Percentiles rank a stretch among this genome's conserved stretches.
These are phyloP conservation scores for Atkinsonella hypoxylon DNA, from an alignment of 2,329 filamentous ascomycete species.

Conservation along the genomic window DNA sequence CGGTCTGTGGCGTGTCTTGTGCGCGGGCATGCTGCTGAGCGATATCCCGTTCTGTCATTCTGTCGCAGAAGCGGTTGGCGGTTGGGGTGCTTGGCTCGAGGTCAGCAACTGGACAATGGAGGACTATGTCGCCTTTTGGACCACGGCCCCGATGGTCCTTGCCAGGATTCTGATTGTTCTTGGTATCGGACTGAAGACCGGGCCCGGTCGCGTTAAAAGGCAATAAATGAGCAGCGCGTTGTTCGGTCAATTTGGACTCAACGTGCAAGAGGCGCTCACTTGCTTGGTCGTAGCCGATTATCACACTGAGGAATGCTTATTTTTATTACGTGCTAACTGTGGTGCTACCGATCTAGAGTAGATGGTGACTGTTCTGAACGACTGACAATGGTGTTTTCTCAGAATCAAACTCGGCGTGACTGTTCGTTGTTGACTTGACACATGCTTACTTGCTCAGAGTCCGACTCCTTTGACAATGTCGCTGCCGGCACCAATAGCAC, in stretches of 20 bases:
- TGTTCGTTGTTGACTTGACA: background rate
- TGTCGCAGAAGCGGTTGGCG: slow-evolving; percentile 22
- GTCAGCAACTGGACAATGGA: slow-evolving; percentile 17
- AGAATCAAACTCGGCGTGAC: too few relatives aligned
- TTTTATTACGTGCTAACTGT: background rate
- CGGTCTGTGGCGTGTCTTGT: slow-evolving; percentile 23
- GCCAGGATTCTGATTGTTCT: slow-evolving; percentile 18
- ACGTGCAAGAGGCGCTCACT: too few relatives aligned
- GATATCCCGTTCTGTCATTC: slow-evolving; percentile 19
- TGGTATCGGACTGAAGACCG: slow-evolving; percentile 14
- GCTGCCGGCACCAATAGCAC: background rate
- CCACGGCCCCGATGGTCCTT: slow-evolving; percentile 17
- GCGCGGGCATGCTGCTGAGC: slow-evolving; percentile 24
- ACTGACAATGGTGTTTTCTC: background rate
- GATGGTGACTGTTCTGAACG: background rate
- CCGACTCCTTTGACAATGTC: background rate
- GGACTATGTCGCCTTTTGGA: slow-evolving; percentile 16
- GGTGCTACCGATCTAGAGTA: background rate
- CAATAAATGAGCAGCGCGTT: background rate
- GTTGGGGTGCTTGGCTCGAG: slow-evolving; percentile 16
- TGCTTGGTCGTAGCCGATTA: too few relatives aligned
- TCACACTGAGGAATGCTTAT: too few relatives aligned
- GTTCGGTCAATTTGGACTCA: background rate
- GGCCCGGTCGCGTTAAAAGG: background rate
- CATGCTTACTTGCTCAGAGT: background rate